These are phyloP conservation scores for Termitomyces sp. DNA, from an alignment of 768 basidiomycete species.

Conservation along the genomic window DNA sequence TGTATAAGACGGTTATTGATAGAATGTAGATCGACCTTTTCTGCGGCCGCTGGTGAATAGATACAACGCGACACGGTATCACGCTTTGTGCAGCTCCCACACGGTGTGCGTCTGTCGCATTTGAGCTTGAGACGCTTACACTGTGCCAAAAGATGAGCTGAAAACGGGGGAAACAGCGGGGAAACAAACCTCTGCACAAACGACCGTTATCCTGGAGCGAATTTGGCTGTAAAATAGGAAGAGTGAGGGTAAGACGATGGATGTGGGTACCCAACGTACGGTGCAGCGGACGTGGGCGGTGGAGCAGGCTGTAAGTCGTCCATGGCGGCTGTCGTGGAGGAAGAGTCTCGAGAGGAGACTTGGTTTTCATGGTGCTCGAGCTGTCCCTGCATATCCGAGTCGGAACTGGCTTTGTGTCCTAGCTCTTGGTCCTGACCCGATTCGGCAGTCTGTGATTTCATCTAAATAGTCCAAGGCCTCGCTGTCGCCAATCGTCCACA, in stretches of 20 bases:
- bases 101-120: constrained; percentile 79
- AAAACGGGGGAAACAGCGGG: constrained; percentile 4
- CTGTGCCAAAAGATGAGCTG: constrained; percentile 33
- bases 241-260: neutral
- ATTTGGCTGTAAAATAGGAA: constrained; percentile 47
- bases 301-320: constrained; percentile 16
- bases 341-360: constrained; percentile 8
- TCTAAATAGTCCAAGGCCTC: constrained; percentile 9
- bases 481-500: constrained; percentile 6
- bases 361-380: constrained; percentile 16
- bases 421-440: constrained; percentile 11
- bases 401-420: constrained; percentile 17
- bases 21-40: constrained; percentile 86
- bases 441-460: constrained; percentile 16
- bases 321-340: constrained; percentile 17
- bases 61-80: constrained; percentile 71
- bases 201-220: constrained; percentile 76
- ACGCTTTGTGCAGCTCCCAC: constrained; percentile 76
- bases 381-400: constrained; percentile 20
- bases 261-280: constrained; percentile 17
- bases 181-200: constrained; percentile 68
- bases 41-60: constrained; percentile 79
- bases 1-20: constrained; percentile 77
- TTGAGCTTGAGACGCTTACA: constrained; percentile 88
- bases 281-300: constrained; percentile 12